Conservation (phyloP, 2,329 filamentous ascomycete genomes). For the Clonostachys byssicola region DNA sequence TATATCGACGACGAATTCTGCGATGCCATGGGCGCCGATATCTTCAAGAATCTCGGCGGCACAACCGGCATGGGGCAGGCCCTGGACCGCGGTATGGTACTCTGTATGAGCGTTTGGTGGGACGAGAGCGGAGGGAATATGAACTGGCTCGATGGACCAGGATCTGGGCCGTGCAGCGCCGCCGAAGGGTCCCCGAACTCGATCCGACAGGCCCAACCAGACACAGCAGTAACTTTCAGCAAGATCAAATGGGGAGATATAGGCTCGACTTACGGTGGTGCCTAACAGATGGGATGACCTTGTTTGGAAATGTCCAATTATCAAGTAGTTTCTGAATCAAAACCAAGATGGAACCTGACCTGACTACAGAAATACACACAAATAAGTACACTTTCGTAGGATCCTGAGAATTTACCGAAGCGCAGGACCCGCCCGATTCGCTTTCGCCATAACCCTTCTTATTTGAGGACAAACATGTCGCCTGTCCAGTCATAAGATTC, state of each 20-base stretch:
- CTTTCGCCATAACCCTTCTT: no score
- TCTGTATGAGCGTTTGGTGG: slow-evolving; percentile 51
- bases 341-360: no score
- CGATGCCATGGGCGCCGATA: slow-evolving; percentile 16
- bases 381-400: no score
- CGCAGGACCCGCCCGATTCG: no score
- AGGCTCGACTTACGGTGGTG: slow-evolving; percentile 40
- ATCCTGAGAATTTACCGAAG: no score
- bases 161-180: slow-evolving; percentile 45
- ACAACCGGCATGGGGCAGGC: slow-evolving; percentile 39
- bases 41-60: slow-evolving; percentile 30
- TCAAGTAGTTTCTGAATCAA: no score
- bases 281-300: no score
- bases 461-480: no score
- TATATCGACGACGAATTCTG: slow-evolving; percentile 43
- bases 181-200: slow-evolving; percentile 46
- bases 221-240: slow-evolving; percentile 47
- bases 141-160: slow-evolving; percentile 45
- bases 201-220: slow-evolving; percentile 39
- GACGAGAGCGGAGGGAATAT: slow-evolving; percentile 41
- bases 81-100: slow-evolving; percentile 41
- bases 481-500: no score
- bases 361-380: no score
- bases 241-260: slow-evolving; percentile 60
- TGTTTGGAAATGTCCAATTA: no score